Conservation (phyloP, 1,139 yeast genomes). For the Taphrina pruni region DNA sequence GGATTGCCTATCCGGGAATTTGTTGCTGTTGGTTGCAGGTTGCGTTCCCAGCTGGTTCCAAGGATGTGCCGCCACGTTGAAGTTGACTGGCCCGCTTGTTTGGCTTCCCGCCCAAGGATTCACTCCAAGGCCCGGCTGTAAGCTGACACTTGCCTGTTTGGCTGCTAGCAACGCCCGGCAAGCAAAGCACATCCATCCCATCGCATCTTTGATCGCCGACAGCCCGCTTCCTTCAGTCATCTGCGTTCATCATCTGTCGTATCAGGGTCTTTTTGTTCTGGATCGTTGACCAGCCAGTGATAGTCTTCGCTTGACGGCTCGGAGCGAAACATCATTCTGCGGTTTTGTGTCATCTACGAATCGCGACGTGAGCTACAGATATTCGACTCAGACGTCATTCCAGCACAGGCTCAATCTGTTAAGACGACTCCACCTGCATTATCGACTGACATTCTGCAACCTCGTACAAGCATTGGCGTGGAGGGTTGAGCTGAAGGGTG, state of each 20-base stretch:
- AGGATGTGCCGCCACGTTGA: too few relatives aligned
- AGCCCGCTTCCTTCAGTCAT: too few relatives aligned
- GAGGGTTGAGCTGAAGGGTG: neutral
- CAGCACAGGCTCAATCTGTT: too few relatives aligned
- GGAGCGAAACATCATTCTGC: neutral
- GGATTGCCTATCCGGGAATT: neutral
- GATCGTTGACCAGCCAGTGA: neutral
- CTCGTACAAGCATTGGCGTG: neutral
- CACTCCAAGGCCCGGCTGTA: too few relatives aligned
- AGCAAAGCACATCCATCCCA: neutral
- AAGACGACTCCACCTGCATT: too few relatives aligned
- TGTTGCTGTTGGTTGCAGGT: neutral
- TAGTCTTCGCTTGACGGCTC: neutral
- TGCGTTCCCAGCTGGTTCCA: neutral
- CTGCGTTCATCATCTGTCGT: too few relatives aligned
- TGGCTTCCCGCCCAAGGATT: neutral
- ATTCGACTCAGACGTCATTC: neutral
- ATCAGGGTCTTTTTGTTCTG: too few relatives aligned
- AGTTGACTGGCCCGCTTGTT: neutral
- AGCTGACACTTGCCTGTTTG: too few relatives aligned
- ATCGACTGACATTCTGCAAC: neutral
- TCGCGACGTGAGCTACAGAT: constrained; percentile 2
- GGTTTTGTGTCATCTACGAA: neutral
- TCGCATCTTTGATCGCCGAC: neutral
- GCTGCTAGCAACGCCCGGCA: too few relatives aligned